A percentile compares a stretch with the other conserved stretches of the same genome.
Conservation (phyloP, 805 yeast species). For the Metschnikowia arizonensis region DNA sequence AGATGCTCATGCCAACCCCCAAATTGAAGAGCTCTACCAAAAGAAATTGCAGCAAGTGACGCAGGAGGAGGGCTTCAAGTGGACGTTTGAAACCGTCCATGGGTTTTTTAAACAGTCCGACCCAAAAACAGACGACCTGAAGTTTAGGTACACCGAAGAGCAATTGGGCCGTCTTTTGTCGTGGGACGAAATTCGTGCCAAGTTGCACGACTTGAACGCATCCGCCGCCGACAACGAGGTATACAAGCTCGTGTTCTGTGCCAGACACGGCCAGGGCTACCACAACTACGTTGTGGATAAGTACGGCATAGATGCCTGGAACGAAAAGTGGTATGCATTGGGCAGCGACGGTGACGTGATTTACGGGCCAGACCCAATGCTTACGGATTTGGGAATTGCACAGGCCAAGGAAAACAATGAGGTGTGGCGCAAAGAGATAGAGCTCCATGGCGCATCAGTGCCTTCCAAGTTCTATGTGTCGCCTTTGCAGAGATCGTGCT, state of each 20-base stretch:
- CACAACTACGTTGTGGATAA: constrained; percentile 54
- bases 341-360: constrained; percentile 51
- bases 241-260: constrained; percentile 50
- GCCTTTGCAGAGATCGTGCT: constrained; percentile 62
- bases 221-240: constrained; percentile 32
- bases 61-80: constrained; percentile 17
- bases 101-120: constrained; percentile 51
- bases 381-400: constrained; percentile 50
- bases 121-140: constrained; percentile 40
- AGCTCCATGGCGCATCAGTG: constrained; percentile 46
- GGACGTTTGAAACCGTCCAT: constrained; percentile 46
- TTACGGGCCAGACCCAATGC: constrained; percentile 60
- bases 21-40: constrained; percentile 11
- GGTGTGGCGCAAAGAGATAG: constrained; percentile 43
- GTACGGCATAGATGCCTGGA: constrained; percentile 59
- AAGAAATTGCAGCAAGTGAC: constrained; percentile 3
- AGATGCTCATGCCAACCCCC: constrained; percentile 23
- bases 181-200: constrained; percentile 38
- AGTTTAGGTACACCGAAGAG: constrained; percentile 40
- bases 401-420: constrained; percentile 51
- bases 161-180: constrained; percentile 42
- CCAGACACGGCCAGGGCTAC: constrained; percentile 69
- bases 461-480: constrained; percentile 56
- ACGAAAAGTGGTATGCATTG: constrained; percentile 47
- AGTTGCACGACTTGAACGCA: constrained; percentile 34